phyloP scores from a whole-genome alignment of 1,139 yeast species.

The Yamadazyma sp. region DNA sequence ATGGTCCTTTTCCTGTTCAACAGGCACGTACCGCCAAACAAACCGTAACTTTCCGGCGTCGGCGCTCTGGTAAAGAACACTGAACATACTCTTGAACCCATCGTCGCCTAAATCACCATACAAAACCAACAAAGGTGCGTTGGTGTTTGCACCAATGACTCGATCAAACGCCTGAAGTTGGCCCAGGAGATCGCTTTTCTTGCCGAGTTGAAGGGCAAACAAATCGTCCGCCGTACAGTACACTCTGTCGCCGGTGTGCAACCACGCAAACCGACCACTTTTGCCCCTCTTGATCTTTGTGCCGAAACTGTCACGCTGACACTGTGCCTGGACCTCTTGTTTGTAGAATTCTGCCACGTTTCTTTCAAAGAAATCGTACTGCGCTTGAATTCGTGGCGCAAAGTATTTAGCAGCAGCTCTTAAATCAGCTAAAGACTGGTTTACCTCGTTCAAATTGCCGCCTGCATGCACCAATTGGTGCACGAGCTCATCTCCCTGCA shows the following conservation, averaged over 20 bases:
- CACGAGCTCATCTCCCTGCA: slow-evolving; percentile 35
- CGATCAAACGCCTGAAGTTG: slow-evolving; percentile 54
- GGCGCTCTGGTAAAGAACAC: slow-evolving; percentile 61
- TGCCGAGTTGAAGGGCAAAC: slow-evolving; percentile 60
- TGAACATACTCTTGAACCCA: slow-evolving; percentile 57
- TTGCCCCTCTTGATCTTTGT: slow-evolving; percentile 21
- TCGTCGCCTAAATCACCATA: slow-evolving; percentile 56
- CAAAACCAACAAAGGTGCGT: slow-evolving; percentile 41
- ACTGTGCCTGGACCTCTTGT: slow-evolving; percentile 18
- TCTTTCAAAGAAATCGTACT: slow-evolving; percentile 34
- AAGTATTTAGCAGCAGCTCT: slow-evolving; percentile 52
- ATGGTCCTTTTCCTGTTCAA: slow-evolving; percentile 24
- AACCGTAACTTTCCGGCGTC: slow-evolving; percentile 65
- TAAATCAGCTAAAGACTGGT: slow-evolving; percentile 44
- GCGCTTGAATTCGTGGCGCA: slow-evolving; percentile 66
- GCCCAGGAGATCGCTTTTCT: slow-evolving; percentile 16
- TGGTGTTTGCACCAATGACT: slow-evolving; percentile 46
- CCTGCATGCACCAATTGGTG: slow-evolving; percentile 35
- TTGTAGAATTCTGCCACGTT: slow-evolving; percentile 15
- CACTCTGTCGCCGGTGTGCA: slow-evolving; percentile 49
- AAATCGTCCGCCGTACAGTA: slow-evolving; percentile 69
- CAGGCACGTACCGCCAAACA: slow-evolving; percentile 67
- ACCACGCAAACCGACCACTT: slow-evolving; percentile 45
- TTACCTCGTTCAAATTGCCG: slow-evolving; percentile 20
- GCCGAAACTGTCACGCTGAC: slow-evolving; percentile 41